Base-by-base conservation (phyloP, 2,329 filamentous ascomycete species). In the Pestalotiopsis sp. region DNA sequence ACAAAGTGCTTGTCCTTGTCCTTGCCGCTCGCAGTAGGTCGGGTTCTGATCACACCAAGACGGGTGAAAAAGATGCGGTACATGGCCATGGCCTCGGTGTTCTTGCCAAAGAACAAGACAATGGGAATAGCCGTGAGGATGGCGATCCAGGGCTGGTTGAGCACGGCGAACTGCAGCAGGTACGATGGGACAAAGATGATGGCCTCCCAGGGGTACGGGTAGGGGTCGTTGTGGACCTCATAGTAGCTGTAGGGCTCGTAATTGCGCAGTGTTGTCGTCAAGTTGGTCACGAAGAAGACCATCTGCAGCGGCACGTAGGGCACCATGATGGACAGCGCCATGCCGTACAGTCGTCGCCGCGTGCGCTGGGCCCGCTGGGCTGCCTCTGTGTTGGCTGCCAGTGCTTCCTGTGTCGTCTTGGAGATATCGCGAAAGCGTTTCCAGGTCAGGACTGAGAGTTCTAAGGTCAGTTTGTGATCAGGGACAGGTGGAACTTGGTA, bases 41-140 rank as follows among this genome's bases (percentile, higher is more conserved):
- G 58, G 63, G 56, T 31, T 27, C 31, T 57, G 2, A 4, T 12
- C 13, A 78, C 56, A 11, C 73, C 68, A 5, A 75, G 2, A 2
- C 63, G 27, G 27, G 57, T 20, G 2, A 72, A 72, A 66, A 72
- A 74, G 4, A 49, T 36, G 5, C 85, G 81, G 75, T 89, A 89
- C 66, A 79, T 79, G 68, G 86, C 85, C 69, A 84, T 78, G 12
- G 85, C 85, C 38, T 89, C 87, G 31, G 81, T 81, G n/a, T 85
- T 87, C 69, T 83, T 83, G 61, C 88, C 87, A 67, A 89, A 90
- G 76, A 87, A 88, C 38, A 83, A 57, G 57, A 89, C 85, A 62
- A 89, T 81, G 61, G 84, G 80, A 1, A 85, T 73, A 4, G 81
- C 78, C 2, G 85, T 83, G 2, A 86, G 64, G 66, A 87, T 84